Conservation (phyloP, 2,329 filamentous ascomycete species). For the Hypoxylon sp. region DNA sequence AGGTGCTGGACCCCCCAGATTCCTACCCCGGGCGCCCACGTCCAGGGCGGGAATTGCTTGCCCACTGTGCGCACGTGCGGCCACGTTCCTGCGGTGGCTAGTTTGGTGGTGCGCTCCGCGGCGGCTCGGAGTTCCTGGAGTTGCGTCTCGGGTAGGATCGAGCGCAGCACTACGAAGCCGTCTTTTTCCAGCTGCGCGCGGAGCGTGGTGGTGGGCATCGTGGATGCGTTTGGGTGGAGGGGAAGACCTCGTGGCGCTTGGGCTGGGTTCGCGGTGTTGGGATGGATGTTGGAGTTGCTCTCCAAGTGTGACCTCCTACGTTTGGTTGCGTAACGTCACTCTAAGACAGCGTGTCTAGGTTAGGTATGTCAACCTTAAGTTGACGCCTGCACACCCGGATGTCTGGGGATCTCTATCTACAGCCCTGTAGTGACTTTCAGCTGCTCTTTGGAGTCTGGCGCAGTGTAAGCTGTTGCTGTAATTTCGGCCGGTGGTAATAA, state of each 20-base stretch:
- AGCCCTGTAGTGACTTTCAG: too few relatives aligned
- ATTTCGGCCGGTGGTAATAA: slow-evolving; percentile 15
- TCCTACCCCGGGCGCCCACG: slow-evolving; percentile 61
- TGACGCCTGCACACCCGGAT: slow-evolving; percentile 9
- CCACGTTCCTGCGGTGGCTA: slow-evolving; percentile 77
- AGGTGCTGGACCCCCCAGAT: slow-evolving; percentile 94
- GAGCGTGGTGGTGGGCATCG: slow-evolving; percentile 44
- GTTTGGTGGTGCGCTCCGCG: slow-evolving; percentile 62
- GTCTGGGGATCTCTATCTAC: too few relatives aligned
- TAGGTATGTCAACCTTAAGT: slow-evolving; percentile 7
- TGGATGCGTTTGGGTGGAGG: slow-evolving; percentile 4
- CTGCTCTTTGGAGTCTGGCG: too few relatives aligned
- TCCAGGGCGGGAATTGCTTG: slow-evolving; percentile 92
- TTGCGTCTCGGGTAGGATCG: slow-evolving; percentile 64
- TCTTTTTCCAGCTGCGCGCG: slow-evolving; percentile 68
- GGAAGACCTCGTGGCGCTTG: slow-evolving; percentile 14
- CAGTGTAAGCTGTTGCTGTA: slow-evolving; percentile 4
- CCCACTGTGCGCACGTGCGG: slow-evolving; percentile 83
- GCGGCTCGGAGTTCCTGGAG: slow-evolving; percentile 68
- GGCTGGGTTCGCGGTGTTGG: background rate
- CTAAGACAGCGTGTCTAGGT: too few relatives aligned
- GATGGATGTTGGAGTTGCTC: background rate
- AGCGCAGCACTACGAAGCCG: slow-evolving; percentile 79
- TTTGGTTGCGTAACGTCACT: slow-evolving; percentile 23
- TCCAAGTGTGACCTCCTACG: slow-evolving; percentile 7